Percentiles rank a stretch among this genome's conserved stretches.
Conservation (phyloP, 805 yeast species). For the Metschnikowia orientalis region DNA sequence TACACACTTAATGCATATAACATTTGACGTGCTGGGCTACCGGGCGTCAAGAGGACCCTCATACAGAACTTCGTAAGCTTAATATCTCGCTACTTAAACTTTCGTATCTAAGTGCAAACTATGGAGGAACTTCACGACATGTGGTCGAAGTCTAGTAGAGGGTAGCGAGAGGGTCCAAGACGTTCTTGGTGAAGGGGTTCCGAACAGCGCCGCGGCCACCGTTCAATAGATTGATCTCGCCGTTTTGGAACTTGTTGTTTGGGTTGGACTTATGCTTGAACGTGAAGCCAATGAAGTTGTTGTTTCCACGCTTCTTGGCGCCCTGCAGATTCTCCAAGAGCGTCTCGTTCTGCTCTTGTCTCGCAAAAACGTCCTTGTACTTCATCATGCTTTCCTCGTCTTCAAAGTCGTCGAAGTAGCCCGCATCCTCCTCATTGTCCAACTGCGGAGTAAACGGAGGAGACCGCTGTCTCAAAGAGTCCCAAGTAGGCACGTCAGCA, state of each 20-base stretch:
- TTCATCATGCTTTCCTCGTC: slow-evolving; percentile 97
- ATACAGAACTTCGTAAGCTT: too few relatives aligned
- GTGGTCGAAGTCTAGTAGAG: too few relatives aligned
- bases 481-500: slow-evolving; percentile 72
- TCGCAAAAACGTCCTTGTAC: slow-evolving; percentile 93
- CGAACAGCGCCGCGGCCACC: slow-evolving; percentile 15
- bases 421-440: slow-evolving; percentile 97
- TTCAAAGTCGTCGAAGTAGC: slow-evolving; percentile 95
- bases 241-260: slow-evolving; percentile 41
- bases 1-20: too few relatives aligned
- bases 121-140: too few relatives aligned
- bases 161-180: slow-evolving; percentile 42
- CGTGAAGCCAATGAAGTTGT: slow-evolving; percentile 88
- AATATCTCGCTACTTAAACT: too few relatives aligned
- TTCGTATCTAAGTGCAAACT: too few relatives aligned
- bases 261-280: slow-evolving; percentile 78
- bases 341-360: slow-evolving; percentile 79
- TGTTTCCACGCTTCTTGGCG: slow-evolving; percentile 44
- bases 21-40: too few relatives aligned
- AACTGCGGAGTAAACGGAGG: slow-evolving; percentile 98
- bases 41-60: too few relatives aligned
- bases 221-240: slow-evolving; percentile 35
- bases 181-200: slow-evolving; percentile 18
- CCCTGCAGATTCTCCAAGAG: slow-evolving; percentile 52
- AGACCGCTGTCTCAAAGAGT: slow-evolving; percentile 55